Conservation (phyloP, 2,329 filamentous ascomycete genomes). For the Elsinoe perseae region DNA sequence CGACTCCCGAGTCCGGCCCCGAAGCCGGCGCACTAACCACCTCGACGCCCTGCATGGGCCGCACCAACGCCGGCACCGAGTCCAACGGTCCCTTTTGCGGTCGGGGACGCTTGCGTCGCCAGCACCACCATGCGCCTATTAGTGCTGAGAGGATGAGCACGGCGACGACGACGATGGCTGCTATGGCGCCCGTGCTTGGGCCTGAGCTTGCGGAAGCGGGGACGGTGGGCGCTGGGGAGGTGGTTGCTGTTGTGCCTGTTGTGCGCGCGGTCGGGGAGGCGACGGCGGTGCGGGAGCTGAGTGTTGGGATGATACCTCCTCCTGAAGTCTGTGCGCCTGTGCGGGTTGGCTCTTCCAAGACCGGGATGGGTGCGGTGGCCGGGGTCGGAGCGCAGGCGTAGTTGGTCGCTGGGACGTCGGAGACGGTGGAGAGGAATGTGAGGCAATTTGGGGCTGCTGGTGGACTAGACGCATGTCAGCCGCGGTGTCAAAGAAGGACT, state of each 20-base stretch:
- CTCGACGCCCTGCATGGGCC: background rate
- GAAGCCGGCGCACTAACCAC: background rate
- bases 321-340: background rate
- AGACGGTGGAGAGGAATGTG: background rate
- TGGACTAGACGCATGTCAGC: background rate
- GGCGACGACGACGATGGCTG: background rate
- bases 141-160: background rate
- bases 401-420: background rate
- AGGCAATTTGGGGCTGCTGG: background rate
- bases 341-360: too few species aligned
- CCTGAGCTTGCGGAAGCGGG: background rate
- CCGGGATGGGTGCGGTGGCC: background rate
- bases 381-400: background rate
- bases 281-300: background rate
- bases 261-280: background rate
- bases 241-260: background rate
- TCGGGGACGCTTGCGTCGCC: background rate
- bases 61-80: background rate
- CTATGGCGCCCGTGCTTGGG: background rate
- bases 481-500: background rate
- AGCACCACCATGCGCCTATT: background rate
- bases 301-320: background rate
- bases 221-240: background rate
- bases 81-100: background rate
- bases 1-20: background rate